Percentiles rank a stretch among this genome's conserved stretches.
phyloP scores from a whole-genome alignment of 2,329 filamentous ascomycete species.

The Sclerotinia glacialis region DNA sequence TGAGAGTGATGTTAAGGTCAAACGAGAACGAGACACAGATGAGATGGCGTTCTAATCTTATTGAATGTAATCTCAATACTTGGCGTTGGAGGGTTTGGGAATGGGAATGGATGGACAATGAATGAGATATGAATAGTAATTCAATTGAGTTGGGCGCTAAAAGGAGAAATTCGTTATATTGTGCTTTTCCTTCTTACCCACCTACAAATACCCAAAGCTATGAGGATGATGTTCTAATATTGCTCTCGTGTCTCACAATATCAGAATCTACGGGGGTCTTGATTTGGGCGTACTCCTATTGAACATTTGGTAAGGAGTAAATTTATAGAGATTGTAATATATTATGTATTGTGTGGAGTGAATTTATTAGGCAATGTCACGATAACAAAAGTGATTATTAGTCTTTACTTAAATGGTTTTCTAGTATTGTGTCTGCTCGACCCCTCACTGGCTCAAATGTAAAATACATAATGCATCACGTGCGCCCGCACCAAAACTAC shows the following conservation, averaged over 20 bases:
- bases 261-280: neutral
- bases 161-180: neutral
- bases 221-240: neutral
- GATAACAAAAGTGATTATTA: too few relatives aligned
- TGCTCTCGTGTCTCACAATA: too few relatives aligned
- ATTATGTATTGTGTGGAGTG: too few relatives aligned
- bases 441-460: neutral
- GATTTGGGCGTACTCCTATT: too few relatives aligned
- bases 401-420: too few relatives aligned
- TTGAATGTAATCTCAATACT: neutral
- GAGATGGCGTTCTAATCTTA: conserved; percentile 61
- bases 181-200: neutral
- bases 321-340: neutral
- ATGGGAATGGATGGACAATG: neutral
- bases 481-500: neutral
- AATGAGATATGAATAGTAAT: conserved; percentile 6
- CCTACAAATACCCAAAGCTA: neutral
- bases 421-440: too few relatives aligned
- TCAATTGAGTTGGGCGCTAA: too few relatives aligned
- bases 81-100: neutral
- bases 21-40: conserved; percentile 50
- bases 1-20: conserved; percentile 53
- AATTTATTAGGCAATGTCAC: too few relatives aligned
- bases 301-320: too few relatives aligned
- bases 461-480: conserved; percentile 1